These are phyloP conservation scores for Hydrangea macrophylla DNA, from an alignment of 148 eudicot species.

Conservation along the genomic window DNA sequence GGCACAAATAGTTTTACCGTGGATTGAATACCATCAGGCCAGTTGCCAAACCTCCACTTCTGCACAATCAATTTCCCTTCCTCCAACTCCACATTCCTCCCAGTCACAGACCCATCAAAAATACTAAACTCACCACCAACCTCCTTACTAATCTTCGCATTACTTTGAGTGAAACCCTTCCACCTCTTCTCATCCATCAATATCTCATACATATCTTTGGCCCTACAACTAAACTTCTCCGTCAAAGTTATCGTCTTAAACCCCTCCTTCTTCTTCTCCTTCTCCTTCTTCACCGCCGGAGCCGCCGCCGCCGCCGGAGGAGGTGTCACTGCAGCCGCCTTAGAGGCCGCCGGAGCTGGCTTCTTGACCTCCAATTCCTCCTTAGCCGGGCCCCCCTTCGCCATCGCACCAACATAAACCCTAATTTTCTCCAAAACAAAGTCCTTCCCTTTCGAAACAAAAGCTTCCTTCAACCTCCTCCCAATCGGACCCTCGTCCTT, in stretches of 20 bases:
- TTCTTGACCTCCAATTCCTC: constrained; percentile 74
- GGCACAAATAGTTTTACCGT: constrained; percentile 37
- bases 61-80: constrained; percentile 89
- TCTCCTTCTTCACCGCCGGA: constrained; percentile 28
- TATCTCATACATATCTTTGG: constrained; percentile 71
- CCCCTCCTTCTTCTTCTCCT: constrained; percentile 64
- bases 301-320: constrained; percentile 14
- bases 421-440: constrained; percentile 60
- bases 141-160: constrained; percentile 79
- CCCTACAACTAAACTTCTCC: constrained; percentile 86
- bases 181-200: constrained; percentile 98
- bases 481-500: constrained; percentile 64
- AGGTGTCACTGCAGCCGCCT: neutral
- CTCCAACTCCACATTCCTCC: constrained; percentile 72
- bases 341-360: constrained; percentile 25
- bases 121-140: constrained; percentile 88
- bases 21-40: constrained; percentile 86
- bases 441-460: constrained; percentile 52
- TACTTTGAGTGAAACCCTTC: constrained; percentile 97
- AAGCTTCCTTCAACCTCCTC: constrained; percentile 55
- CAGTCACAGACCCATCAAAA: constrained; percentile 84
- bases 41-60: constrained; percentile 94
- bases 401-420: constrained; percentile 75
- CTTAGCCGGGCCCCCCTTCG: constrained; percentile 82
- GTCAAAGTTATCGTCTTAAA: constrained; percentile 77